Percentiles rank a stretch among this genome's conserved stretches.
phyloP scores from a whole-genome alignment of 2,329 filamentous ascomycete species.

The Apiospora malaysiana region DNA sequence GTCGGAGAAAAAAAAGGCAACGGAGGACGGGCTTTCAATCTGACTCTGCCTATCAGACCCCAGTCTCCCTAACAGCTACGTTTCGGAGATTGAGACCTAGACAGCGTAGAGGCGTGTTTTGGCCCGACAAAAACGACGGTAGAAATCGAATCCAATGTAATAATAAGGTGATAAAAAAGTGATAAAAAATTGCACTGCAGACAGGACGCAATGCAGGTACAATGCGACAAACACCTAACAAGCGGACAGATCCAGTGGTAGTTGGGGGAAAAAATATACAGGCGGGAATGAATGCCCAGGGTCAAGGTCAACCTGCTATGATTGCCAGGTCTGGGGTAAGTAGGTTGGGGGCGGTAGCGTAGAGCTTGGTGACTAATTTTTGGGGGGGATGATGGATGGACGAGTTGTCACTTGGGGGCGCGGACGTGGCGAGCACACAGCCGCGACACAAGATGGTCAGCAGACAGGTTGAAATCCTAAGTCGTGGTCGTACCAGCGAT shows the following conservation, averaged over 20 bases:
- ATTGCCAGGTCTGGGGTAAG: slow-evolving; percentile 19
- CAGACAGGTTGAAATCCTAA: slow-evolving; percentile 12
- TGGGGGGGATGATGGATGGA: slow-evolving; percentile 8
- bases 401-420: slow-evolving; percentile 17
- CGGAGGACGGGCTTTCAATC: slow-evolving; percentile 17
- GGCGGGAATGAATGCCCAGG: neutral
- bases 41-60: slow-evolving; percentile 18
- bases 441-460: slow-evolving; percentile 16
- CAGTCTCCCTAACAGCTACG: slow-evolving; percentile 19
- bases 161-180: too few relatives aligned
- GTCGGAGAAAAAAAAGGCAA: slow-evolving; percentile 19
- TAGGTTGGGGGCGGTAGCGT: slow-evolving; percentile 17
- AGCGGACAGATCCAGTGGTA: neutral
- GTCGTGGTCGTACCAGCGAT: slow-evolving; percentile 17
- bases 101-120: slow-evolving; percentile 3
- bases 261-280: slow-evolving; percentile 12
- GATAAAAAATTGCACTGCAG: slow-evolving; percentile 7
- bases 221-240: neutral
- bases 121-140: slow-evolving; percentile 5
- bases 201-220: neutral
- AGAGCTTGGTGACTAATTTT: slow-evolving; percentile 19
- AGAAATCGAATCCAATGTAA: neutral
- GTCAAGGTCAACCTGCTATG: slow-evolving; percentile 14
- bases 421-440: slow-evolving; percentile 18
- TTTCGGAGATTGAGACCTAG: slow-evolving; percentile 17